Evolutionary conservation across 1,284 basidiomycete genomes (phyloP).

Genomic region (Tremellales sp.): DNA sequence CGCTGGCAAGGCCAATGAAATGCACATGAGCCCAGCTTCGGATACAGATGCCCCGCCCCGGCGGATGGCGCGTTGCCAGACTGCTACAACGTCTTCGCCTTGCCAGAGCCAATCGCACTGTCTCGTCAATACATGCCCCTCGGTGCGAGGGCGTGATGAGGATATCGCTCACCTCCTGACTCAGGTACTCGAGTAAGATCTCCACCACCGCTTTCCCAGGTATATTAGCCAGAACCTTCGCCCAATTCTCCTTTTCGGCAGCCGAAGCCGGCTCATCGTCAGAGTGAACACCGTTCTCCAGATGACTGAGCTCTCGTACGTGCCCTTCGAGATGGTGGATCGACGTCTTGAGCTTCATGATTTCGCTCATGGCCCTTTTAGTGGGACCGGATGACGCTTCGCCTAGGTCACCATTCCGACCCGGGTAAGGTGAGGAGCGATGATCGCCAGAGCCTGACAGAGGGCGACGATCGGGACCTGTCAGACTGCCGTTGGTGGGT

Average conservation of each 20-base stretch:
- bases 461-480: neutral
- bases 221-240: constrained; percentile 3
- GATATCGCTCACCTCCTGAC: constrained; percentile 13
- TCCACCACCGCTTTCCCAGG: constrained; percentile 10
- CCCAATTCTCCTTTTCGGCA: constrained; percentile 14
- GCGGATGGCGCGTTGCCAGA: constrained; percentile 5
- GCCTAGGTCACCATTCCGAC: neutral
- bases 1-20: constrained; percentile 8
- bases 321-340: neutral
- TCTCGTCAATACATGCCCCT: neutral
- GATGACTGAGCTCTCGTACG: neutral
- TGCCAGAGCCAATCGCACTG: constrained; percentile 21
- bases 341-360: neutral
- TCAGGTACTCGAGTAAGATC: constrained; percentile 16
- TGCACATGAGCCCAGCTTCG: constrained; percentile 10
- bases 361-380: neutral
- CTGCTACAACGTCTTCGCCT: constrained; percentile 1
- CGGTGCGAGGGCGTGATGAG: neutral
- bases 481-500: neutral
- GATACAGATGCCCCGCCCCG: constrained; percentile 3
- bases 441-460: neutral
- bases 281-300: neutral
- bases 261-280: neutral
- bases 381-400: neutral
- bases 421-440: neutral